Conservation (phyloP, 345 rosid genomes). For the Rhodamnia argentea region DNA sequence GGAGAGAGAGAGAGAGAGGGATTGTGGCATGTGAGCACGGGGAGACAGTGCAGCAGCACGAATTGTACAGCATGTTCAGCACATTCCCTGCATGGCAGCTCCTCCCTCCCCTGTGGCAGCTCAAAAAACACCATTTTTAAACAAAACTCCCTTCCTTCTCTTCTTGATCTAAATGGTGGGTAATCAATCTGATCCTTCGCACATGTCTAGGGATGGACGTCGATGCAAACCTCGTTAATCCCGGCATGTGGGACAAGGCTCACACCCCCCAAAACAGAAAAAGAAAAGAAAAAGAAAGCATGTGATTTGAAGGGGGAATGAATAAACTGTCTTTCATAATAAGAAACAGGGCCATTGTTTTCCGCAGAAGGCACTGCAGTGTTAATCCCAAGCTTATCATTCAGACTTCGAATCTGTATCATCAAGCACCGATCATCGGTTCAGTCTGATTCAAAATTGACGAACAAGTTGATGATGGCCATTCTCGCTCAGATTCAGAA, state of each 20-base stretch:
- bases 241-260: background rate
- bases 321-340: background rate
- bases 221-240: background rate
- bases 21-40: constrained; percentile 14
- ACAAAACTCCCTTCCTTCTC: background rate
- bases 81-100: constrained; percentile 47
- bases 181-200: background rate
- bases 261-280: background rate
- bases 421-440: background rate
- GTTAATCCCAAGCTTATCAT: background rate
- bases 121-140: background rate
- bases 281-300: background rate
- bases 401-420: background rate
- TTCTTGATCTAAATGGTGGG: background rate
- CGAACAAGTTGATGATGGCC: background rate
- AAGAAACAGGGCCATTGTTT: background rate
- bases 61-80: constrained; percentile 47
- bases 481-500: background rate
- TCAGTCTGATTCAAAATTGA: background rate
- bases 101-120: background rate
- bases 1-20: background rate
- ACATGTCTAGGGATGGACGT: background rate
- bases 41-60: constrained; percentile 36
- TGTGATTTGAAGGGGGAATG: background rate
- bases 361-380: background rate